Evolutionary conservation across 345 rosid genomes (phyloP), one percentile per base, ranked within the genome.

Genomic region (Eucalyptus fibrosa): DNA sequence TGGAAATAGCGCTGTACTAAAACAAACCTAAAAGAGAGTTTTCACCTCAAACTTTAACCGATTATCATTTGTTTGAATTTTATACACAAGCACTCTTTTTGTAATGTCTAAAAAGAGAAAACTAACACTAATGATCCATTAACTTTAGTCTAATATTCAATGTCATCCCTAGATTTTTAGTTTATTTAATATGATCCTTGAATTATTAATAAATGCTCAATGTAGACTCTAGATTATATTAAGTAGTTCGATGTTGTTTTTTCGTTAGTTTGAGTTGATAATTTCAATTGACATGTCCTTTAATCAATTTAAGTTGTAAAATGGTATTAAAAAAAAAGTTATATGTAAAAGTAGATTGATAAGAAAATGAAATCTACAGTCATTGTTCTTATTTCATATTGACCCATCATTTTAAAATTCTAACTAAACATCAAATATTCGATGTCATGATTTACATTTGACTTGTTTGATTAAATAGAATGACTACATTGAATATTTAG

Each of bases 151-250:
- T 3, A 28, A 60, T 60, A 28, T 60, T 28, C 14, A 60, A 60
- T 28, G 32, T 60, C 8, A 13, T 60, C 7, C 1, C 1, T 60
- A 0, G 1, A 60, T 30, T 60, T 28, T 60, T 2, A 28, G 3
- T 60, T 60, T 60, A 28, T 19, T 28, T 28, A 60, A 60, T 26
- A 6, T 60, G 16, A 30, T 12, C 69, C 4, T 28, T 12, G 1
- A 60, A 60, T 60, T 60, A 65, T 30, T n/a, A n/a, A 11, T 65
- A 65, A 65, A 65, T 14, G 37, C 8, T 2, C 37, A 65, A n/a
- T n/a, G 19, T 30, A 15, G 37, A 2, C 10, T 16, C 5, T 65
- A n/a, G 10, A 65, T 8, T 65, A 65, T n/a, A 65, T 65, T 30
- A n/a, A 65, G 72, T 14, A n/a, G 72, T 3, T 65, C 21, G 17